Conservation (phyloP, 495 filamentous ascomycete species). For the Neurospora tetraspora region DNA sequence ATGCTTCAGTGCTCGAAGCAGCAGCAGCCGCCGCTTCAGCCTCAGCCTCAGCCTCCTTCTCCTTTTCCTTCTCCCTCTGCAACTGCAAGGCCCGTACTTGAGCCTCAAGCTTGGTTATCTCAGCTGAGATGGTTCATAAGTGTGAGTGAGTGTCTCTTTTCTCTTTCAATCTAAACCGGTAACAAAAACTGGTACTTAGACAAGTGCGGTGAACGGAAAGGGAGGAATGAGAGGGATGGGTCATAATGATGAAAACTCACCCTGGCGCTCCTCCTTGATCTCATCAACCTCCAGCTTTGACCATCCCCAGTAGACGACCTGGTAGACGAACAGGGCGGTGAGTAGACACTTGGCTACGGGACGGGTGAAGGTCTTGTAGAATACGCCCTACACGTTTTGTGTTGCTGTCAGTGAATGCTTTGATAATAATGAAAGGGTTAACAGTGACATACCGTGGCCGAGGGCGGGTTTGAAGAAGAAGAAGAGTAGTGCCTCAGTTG, state of each 20-base stretch:
- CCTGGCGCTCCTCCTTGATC: conserved; percentile 49
- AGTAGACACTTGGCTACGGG: conserved; percentile 81
- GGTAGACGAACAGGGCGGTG: conserved; percentile 80
- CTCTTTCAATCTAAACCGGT: background rate
- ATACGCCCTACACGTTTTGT: conserved; percentile 44
- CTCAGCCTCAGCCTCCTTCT: background rate
- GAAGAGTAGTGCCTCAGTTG: conserved; percentile 7
- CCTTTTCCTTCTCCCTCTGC: background rate
- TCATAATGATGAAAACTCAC: conserved; percentile 13
- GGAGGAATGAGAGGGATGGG: background rate
- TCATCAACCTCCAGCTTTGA: conserved; percentile 75
- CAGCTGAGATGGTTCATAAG: conserved; percentile 2
- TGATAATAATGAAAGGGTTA: background rate
- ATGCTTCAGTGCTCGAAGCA: background rate
- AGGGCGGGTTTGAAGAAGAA: background rate
- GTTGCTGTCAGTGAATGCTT: background rate
- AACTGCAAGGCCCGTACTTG: conserved; percentile 11
- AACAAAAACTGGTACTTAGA: background rate
- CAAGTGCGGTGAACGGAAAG: background rate
- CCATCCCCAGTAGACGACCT: conserved; percentile 78
- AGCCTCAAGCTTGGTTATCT: conserved; percentile 14
- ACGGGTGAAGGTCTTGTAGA: conserved; percentile 70
- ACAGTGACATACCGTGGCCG: conserved; percentile 4
- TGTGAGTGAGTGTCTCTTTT: background rate
- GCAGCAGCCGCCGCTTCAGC: background rate